Conservation (phyloP, 1,284 basidiomycete genomes). For the Marasmius fiardii region DNA sequence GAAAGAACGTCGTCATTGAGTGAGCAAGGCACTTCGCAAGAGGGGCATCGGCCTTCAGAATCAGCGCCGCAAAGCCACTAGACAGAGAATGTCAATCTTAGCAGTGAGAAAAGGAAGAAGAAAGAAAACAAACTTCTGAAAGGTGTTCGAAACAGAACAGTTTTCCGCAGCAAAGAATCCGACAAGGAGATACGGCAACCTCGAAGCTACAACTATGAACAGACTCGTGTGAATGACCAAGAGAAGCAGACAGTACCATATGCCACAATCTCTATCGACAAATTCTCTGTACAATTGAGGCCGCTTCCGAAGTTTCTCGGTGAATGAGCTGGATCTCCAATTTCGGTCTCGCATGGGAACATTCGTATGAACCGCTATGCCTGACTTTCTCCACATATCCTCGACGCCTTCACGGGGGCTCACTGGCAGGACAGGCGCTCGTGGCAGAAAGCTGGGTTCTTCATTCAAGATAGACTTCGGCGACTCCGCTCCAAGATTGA, state of each 20-base stretch:
- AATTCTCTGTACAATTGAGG: not conserved
- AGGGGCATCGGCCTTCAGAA: constrained; percentile 30
- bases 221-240: not conserved
- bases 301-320: not conserved
- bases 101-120: not conserved
- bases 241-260: not conserved
- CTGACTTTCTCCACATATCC: not conserved
- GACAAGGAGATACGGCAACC: constrained; percentile 28
- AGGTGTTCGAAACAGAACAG: constrained; percentile 34
- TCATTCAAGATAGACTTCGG: not conserved
- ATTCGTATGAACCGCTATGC: not conserved
- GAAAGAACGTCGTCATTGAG: constrained; percentile 25
- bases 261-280: constrained; percentile 3
- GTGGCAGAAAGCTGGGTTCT: not conserved
- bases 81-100: not conserved
- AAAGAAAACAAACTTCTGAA: constrained; percentile 25
- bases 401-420: not conserved
- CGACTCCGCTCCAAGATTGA: constrained; percentile 3
- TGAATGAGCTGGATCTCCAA: not conserved
- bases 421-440: not conserved
- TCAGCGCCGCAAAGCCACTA: constrained; percentile 34
- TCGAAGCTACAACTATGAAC: constrained; percentile 27
- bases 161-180: constrained; percentile 33
- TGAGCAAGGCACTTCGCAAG: constrained; percentile 28
- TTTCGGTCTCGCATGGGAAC: not conserved